Evolutionary conservation across 2,329 filamentous ascomycete species (phyloP), one percentile per base, ranked within the genome.

Genomic region (Coleophoma crateriformis): DNA sequence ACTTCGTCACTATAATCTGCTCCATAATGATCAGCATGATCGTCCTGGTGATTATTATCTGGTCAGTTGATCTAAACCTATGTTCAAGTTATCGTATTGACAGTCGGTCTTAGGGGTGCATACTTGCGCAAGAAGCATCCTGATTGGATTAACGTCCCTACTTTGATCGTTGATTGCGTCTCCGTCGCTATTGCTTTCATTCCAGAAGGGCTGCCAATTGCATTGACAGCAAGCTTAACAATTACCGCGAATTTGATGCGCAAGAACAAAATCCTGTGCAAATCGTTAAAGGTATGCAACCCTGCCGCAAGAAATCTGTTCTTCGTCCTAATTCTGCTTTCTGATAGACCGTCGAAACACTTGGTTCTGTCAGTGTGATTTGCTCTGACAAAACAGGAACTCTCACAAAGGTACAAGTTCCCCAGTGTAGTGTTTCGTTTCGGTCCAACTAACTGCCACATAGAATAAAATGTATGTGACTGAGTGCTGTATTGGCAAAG

Each of bases 301-400:
- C 19, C 6, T 17, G 7, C 14, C 52, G 85, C 81, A 1, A 86
- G 87, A 17, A 87, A 85, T 55, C 76, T 87, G 57, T 90, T 91
- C 87, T 76, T 76, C 55, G 83, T 84, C 67, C 84, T 90, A 65
- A 85, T 86, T 61, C 82, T 90, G 40, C 75, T 90, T 11, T 90
- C 86, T 79, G 90, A 90, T 87, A 88, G 68, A 90, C 87, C 0
- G 85, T 89, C 0, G 87, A 90, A 67, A 90, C 86, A 0, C 74
- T 90, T 0, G 87, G 87, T 1, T 76, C 82, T 0, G 85, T 89
- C 1, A 86, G 83, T 0, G 79, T 88, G 7, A 83, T 90, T 38
- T 88, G 86, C 63, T 88, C 84, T 0, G 87, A 90, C 64, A 90
- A 90, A 70, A 90, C 86, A 0, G 87, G 87, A 3, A 87, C 84